Evolutionary conservation across 2,329 filamentous ascomycete genomes (phyloP).

Genomic region (Plenodomus tracheiphilus): DNA sequence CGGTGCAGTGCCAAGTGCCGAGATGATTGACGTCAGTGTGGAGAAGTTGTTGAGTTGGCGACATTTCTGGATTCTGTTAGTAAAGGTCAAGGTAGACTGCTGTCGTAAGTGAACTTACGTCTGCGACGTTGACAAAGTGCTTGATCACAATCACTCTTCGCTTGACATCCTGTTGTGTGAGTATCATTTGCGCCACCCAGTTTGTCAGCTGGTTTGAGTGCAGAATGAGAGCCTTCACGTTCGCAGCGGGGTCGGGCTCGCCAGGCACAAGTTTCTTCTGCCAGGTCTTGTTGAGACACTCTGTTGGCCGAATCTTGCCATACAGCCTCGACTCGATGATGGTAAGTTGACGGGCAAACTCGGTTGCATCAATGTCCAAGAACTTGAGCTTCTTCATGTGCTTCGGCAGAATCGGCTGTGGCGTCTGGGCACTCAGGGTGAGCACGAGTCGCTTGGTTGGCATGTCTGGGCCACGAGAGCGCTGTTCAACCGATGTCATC

Average conservation of each 20-base stretch:
- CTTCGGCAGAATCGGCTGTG: slow-evolving; percentile 90
- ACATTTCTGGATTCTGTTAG: slow-evolving; percentile 72
- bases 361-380: slow-evolving; percentile 90
- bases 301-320: slow-evolving; percentile 91
- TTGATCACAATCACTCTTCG: slow-evolving; percentile 97
- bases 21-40: slow-evolving; percentile 95
- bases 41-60: slow-evolving; percentile 94
- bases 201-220: slow-evolving; percentile 99
- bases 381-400: slow-evolving; percentile 99
- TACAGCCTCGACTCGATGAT: slow-evolving; percentile 96
- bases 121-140: slow-evolving; percentile 94
- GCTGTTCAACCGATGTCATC: slow-evolving; percentile 85
- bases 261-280: slow-evolving; percentile 88
- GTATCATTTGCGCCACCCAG: slow-evolving; percentile 99
- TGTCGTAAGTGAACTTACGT: slow-evolving; percentile 63
- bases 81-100: not conserved
- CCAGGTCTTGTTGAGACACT: slow-evolving; percentile 98
- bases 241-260: slow-evolving; percentile 83
- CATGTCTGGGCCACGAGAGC: slow-evolving; percentile 84
- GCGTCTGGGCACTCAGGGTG: slow-evolving; percentile 80
- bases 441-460: slow-evolving; percentile 84
- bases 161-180: slow-evolving; percentile 91
- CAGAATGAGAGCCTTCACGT: slow-evolving; percentile 93
- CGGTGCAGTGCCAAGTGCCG: slow-evolving; percentile 88
- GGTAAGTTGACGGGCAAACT: slow-evolving; percentile 96